Evolutionary conservation across 139 green algal species (phyloP).

Genomic region (Trebouxia sp.): DNA sequence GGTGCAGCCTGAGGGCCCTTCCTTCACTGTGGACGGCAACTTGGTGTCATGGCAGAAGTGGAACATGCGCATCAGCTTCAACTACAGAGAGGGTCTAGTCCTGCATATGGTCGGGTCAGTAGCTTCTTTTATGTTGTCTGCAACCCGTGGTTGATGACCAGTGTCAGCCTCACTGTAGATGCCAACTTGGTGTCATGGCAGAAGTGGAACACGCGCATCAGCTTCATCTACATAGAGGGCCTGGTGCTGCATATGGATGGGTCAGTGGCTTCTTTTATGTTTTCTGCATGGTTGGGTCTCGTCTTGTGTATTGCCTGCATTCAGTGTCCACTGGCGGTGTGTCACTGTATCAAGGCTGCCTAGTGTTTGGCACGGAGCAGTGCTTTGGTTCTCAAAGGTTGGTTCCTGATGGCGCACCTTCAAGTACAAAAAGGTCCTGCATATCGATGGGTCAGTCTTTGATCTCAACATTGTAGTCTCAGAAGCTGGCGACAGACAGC

Average conservation of each 20-base stretch:
- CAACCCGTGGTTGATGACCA: no score
- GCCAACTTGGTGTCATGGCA: conserved; percentile 79
- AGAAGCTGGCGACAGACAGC: no score
- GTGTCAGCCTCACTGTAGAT: conserved; percentile 72
- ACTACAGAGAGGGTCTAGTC: conserved; percentile 87
- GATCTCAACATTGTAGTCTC: no score
- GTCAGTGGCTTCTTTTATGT: neutral
- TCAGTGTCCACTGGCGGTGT: no score
- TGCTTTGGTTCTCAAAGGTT: no score
- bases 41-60: conserved; percentile 84
- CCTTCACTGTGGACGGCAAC: conserved; percentile 73
- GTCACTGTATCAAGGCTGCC: no score
- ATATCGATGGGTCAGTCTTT: conserved; percentile 56
- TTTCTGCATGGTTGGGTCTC: no score
- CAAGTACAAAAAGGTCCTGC: conserved; percentile 87
- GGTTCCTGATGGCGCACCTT: conserved; percentile 93
- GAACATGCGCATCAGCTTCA: conserved; percentile 86
- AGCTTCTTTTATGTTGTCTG: no score
- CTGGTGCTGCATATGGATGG: conserved; percentile 81
- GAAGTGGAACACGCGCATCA: conserved; percentile 83
- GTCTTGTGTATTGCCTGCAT: no score
- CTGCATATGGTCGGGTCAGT: conserved; percentile 66
- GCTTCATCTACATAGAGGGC: conserved; percentile 90
- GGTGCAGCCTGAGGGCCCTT: conserved; percentile 72
- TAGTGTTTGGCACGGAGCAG: no score